Evolutionary conservation across 257 asterid genomes (phyloP).

Genomic region (Schizonepeta tenuifolia): DNA sequence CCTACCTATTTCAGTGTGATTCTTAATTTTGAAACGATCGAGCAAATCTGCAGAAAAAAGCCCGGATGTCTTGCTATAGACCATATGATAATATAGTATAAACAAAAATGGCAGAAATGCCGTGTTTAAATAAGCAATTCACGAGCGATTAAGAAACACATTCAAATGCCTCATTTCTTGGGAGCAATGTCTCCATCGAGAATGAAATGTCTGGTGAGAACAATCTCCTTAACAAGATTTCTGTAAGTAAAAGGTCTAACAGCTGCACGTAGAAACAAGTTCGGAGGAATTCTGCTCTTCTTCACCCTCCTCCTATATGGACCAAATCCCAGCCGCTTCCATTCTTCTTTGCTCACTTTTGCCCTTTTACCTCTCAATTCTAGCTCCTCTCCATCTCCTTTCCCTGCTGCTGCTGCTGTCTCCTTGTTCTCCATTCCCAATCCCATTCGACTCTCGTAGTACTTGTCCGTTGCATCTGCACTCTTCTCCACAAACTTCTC

Average conservation of each 20-base stretch:
- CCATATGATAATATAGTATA: too few species aligned
- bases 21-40: too few species aligned
- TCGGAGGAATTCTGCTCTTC: constrained; percentile 81
- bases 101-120: too few species aligned
- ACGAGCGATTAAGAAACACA: too few species aligned
- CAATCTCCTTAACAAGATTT: constrained; percentile 92
- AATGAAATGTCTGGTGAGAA: constrained; percentile 72
- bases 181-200: constrained; percentile 77
- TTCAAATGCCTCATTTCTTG: constrained; percentile 40
- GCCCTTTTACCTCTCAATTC: constrained; percentile 72
- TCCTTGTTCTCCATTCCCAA: constrained; percentile 40
- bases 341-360: constrained; percentile 66
- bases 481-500: constrained; percentile 73
- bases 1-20: neutral
- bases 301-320: constrained; percentile 66
- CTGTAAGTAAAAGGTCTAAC: constrained; percentile 87
- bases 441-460: constrained; percentile 40
- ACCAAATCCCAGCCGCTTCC: constrained; percentile 74
- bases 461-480: constrained; percentile 46
- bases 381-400: constrained; percentile 61
- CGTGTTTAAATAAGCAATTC: too few species aligned
- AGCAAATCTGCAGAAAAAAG: too few species aligned
- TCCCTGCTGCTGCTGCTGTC: neutral
- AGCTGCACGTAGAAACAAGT: constrained; percentile 74
- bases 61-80: too few species aligned